Percentiles rank a stretch among this genome's conserved stretches.
These are phyloP conservation scores for Cochlearia excelsa DNA, from an alignment of 345 rosid species.

Conservation along the genomic window DNA sequence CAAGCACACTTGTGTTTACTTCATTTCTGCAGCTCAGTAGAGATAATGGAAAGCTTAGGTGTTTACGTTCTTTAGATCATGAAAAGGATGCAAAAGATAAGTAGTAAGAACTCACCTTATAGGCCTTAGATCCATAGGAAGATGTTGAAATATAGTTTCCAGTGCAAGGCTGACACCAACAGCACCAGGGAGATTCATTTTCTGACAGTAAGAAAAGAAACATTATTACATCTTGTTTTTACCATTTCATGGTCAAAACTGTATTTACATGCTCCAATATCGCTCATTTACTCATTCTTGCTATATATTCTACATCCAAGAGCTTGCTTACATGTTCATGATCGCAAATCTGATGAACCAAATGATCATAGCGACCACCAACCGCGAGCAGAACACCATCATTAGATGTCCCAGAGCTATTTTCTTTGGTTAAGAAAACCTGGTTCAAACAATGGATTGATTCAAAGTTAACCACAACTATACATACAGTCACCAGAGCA, in stretches of 20 bases:
- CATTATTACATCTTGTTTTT: no score
- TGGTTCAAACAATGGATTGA: slow-evolving; percentile 31
- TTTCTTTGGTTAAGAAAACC: slow-evolving; percentile 69
- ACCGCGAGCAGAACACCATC: slow-evolving; percentile 82
- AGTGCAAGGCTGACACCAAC: slow-evolving; percentile 89
- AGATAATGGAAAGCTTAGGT: slow-evolving; percentile 13
- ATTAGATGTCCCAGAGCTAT: slow-evolving; percentile 56
- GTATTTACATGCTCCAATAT: not conserved
- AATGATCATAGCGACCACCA: slow-evolving; percentile 91
- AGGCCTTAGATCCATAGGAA: slow-evolving; percentile 61
- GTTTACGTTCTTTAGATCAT: slow-evolving; percentile 15
- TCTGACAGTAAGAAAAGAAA: slow-evolving; percentile 40
- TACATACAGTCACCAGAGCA: slow-evolving; percentile 8
- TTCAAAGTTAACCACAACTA: not conserved
- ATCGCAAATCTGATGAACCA: slow-evolving; percentile 76
- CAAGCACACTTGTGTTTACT: slow-evolving; percentile 57
- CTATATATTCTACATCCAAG: slow-evolving; percentile 3
- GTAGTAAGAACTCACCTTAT: slow-evolving; percentile 48
- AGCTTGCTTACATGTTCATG: slow-evolving; percentile 44
- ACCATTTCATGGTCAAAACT: not conserved
- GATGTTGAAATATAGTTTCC: slow-evolving; percentile 73
- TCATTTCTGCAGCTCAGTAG: slow-evolving; percentile 54
- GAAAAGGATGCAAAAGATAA: slow-evolving; percentile 18
- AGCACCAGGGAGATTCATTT: slow-evolving; percentile 77
- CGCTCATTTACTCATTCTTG: not conserved